Evolutionary conservation across 1,284 basidiomycete genomes (phyloP), one percentile per base, ranked within the genome.

Genomic region (Rhodotorula sp.): DNA sequence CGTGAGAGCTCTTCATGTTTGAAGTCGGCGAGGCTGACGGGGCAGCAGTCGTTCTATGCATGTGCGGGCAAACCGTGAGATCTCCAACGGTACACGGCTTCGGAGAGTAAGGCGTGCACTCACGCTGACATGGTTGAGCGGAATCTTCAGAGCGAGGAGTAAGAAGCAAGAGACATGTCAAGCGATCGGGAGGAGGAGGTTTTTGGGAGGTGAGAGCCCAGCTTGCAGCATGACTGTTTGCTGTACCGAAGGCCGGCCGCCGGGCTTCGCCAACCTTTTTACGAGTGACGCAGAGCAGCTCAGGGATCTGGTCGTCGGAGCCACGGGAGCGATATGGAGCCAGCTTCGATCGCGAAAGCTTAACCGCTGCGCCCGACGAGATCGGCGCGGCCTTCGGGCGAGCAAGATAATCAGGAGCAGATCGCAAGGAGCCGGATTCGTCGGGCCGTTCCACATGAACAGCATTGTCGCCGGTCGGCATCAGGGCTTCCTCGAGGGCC

Each of bases 111-210:
- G 54, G 16, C n/a, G 31, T 34, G 16, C 23, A 26, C 56, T 31
- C 56, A 57, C 56, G 56, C 56, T 34, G 57, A 58, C 57, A 58
- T 58, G 34, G 57, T 16, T 21, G 18, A 43, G 57, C 31, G 39
- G 4, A 21, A 43, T 43, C 39, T 43, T 43, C 39, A 43, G 39
- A 43, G 39, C 10, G 12, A 10, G 10, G 10, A 43, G 39, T 12
- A 43, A 43, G 39, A 43, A 43, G 12, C 39, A 43, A 43, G 39
- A 43, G 39, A 43, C 39, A 43, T 43, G 10, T 12, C 39, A 43
- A 43, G 39, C 39, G 39, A 43, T 43, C 10, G 39, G 8, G 39
- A 43, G 39, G 8, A 12, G 39, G 10, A 43, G 39, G 10, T 43
- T 2, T 34, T 34, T 34, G 34, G 34, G 8, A 8, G 34, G 34